These are phyloP conservation scores for Starmerella cellae DNA, from an alignment of 805 yeast species.

Conservation along the genomic window DNA sequence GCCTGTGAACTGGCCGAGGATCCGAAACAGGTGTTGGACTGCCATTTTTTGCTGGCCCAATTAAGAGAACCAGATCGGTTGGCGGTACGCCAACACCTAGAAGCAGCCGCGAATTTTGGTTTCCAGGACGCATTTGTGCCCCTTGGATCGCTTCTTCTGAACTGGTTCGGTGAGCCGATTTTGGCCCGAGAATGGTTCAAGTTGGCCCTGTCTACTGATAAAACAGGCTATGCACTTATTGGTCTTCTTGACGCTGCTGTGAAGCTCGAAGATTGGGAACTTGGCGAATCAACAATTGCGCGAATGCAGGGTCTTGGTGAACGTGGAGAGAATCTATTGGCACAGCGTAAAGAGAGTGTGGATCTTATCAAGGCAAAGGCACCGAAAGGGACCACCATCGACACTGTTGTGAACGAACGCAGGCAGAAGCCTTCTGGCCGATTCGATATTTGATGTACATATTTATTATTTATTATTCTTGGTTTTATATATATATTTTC, in stretches of 20 bases:
- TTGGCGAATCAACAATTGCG: slow-evolving; percentile 4
- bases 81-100: slow-evolving; percentile 57
- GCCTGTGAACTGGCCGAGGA: slow-evolving; percentile 48
- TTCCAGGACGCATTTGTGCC: slow-evolving; percentile 62
- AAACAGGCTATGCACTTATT: slow-evolving; percentile 18
- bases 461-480: not conserved
- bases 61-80: slow-evolving; percentile 49
- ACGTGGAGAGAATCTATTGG: not conserved
- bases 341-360: not conserved
- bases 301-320: slow-evolving; percentile 11
- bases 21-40: slow-evolving; percentile 40
- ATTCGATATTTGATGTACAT: not conserved
- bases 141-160: slow-evolving; percentile 68
- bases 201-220: slow-evolving; percentile 38
- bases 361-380: not conserved
- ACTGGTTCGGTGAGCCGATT: slow-evolving; percentile 46
- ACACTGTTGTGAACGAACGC: not conserved
- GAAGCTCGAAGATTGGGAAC: slow-evolving; percentile 7
- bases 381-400: not conserved
- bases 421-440: not conserved
- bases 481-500: not conserved
- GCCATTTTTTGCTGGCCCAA: slow-evolving; percentile 69
- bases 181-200: slow-evolving; percentile 76
- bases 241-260: slow-evolving; percentile 20
- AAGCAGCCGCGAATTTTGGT: slow-evolving; percentile 65